These are phyloP conservation scores for Biancaea sappan DNA, from an alignment of 306 rosid species.

Conservation along the genomic window DNA sequence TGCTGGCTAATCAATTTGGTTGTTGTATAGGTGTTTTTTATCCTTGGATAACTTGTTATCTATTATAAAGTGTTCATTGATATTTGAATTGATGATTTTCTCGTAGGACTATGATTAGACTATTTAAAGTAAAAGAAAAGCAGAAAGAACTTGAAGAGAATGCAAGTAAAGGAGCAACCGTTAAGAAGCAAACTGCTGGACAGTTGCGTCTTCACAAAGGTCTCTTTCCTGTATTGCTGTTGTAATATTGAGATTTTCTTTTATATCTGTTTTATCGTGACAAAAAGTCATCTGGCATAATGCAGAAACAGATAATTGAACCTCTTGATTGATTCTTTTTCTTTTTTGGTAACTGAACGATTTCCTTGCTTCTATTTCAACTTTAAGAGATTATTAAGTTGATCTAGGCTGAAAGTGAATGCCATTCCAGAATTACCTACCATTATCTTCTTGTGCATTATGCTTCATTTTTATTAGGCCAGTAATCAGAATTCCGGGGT, in stretches of 20 bases:
- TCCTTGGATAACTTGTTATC: neutral
- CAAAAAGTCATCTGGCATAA: conserved; percentile 7
- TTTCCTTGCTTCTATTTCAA: neutral
- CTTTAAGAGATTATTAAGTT: neutral
- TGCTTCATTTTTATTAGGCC: too few species aligned
- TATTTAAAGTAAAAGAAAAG: conserved; percentile 90
- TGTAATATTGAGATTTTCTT: neutral
- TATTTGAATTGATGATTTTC: conserved; percentile 21
- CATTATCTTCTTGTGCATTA: too few species aligned
- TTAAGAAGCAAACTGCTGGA: conserved; percentile 90
- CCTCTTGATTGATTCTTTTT: neutral
- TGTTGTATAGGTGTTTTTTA: neutral
- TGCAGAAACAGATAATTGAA: neutral
- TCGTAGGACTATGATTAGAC: conserved; percentile 78
- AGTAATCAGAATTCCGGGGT: neutral
- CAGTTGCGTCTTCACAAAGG: conserved; percentile 97
- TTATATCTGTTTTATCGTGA: neutral
- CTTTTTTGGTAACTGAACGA: conserved; percentile 19
- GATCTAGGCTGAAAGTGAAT: conserved; percentile 15
- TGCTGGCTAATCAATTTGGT: conserved; percentile 11
- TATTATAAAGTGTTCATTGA: neutral
- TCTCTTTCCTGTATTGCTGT: conserved; percentile 22
- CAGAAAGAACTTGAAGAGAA: conserved; percentile 87
- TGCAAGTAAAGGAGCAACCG: conserved; percentile 64
- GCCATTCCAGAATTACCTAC: neutral